Evolutionary conservation across 2,329 filamentous ascomycete genomes (phyloP), one percentile per base, ranked within the genome.

Genomic region (Pseudogymnoascus sp.): DNA sequence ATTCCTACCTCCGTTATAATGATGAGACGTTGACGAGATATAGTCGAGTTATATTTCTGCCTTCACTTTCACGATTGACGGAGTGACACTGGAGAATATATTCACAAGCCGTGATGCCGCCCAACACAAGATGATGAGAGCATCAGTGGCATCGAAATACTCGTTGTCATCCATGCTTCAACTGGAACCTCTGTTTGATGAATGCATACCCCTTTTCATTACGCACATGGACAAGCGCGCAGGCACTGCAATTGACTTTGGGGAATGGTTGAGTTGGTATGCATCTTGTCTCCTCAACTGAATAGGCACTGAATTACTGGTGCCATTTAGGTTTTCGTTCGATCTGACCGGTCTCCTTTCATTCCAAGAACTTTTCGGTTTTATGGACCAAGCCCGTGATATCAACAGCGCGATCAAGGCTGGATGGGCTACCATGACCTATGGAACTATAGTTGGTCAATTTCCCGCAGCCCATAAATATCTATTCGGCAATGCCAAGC

Each of bases 291-390:
- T 28, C 18, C 20, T 28, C 18, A 32, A 6, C 14, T 14, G 18
- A n/a, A 20, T 28, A 7, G 9, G 16, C 16, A 3, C 22, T 38
- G 9, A 32, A n/a, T 14, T 28, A 7, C 7, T 47, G 22, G 22
- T 20, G 16, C 6, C 60, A 60, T 12, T 28, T 38, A 58, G 43
- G 41, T 64, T 61, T 38, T 63, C 63, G 11, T 62, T 63, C 20
- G 64, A 65, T 28, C 58, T 61, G 9, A 57, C 64, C 32, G 64
- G 60, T 4, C 38, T 41, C 2, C 39, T 63, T n/a, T 62, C 64
- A 20, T 62, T 65, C 32, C 37, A 50, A 11, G 18, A 37, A 2
- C 25, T 25, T 11, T 63, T 64, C 47, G 60, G 63, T 1, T 65
- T 63, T 35, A 50, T 65, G 57, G 61, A 63, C 9, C 11, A 61